Base-by-base conservation (phyloP, 306 rosid species). In the Alnus rubra region DNA sequence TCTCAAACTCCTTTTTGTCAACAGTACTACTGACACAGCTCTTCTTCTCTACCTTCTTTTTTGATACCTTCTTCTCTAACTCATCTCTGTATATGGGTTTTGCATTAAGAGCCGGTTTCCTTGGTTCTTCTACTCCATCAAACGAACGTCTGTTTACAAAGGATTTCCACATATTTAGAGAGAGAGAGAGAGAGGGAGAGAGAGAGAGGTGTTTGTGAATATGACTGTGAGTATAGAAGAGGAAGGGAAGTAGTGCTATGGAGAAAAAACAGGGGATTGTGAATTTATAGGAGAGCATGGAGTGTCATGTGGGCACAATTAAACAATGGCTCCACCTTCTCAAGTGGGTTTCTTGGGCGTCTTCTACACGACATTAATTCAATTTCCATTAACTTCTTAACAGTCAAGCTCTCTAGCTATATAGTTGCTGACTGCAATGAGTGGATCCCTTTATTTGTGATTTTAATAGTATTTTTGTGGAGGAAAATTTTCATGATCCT, bases 21-120 rank as follows among this genome's bases (percentile, higher is more conserved):
- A 37, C 58, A 53, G 7, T 39, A 39, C 5, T 33, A 33, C 37
- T 16, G 50, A 23, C 77, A 74, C 81, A 7, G 71, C 73, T 0
- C 84, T 67, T 76, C 75, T 78, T 83, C 76, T 71, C 78, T 30
- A 30, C 7, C 79, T 72, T 77, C 63, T 75, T 74, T 35, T 78
- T 75, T 28, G 78, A 9, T 42, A 73, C 44, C 58, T 76, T 84
- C 71, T 56, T 87, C 0, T 45, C 71, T 54, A 88, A 73, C 83
- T 86, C 92, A 28, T 91, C 92, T 85, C 83, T 85, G 31, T 84
- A 86, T 74, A 88, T 72, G 63, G 78, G 74, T 18, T 64, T 73
- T 10, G 50, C 49, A 16, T 39, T 62, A 37, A 2, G 51, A 52
- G 28, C 28, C 28, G 79, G 28, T 76, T 78, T 28, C 68, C 71